phyloP scores from a whole-genome alignment of 257 asterid genomes.

The Coffea eugenioides region DNA sequence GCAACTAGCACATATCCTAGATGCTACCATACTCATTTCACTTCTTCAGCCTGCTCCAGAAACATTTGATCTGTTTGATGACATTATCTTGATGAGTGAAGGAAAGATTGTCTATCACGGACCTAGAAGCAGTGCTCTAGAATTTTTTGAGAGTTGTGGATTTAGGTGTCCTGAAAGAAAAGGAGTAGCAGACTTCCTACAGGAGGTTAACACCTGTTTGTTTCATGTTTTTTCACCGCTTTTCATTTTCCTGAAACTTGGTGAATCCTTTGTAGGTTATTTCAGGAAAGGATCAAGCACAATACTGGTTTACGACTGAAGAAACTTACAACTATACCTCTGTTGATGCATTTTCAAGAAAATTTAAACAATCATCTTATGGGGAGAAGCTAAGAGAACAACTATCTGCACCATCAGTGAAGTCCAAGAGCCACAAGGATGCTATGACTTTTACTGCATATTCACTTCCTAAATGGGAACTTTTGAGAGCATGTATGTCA shows the following conservation, averaged over 20 bases:
- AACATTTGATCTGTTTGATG: constrained; percentile 58
- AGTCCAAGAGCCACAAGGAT: constrained; percentile 41
- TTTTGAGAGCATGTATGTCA: constrained; percentile 48
- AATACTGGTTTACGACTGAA: constrained; percentile 41
- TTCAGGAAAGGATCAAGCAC: constrained; percentile 56
- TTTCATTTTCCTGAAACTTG: neutral
- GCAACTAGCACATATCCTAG: constrained; percentile 51
- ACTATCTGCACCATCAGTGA: constrained; percentile 37
- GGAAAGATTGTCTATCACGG: constrained; percentile 55
- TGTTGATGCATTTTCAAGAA: constrained; percentile 35
- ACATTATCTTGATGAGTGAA: constrained; percentile 52
- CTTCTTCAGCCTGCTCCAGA: constrained; percentile 71
- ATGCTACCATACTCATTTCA: constrained; percentile 49
- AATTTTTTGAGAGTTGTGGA: constrained; percentile 45
- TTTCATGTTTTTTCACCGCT: neutral
- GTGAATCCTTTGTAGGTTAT: constrained; percentile 35
- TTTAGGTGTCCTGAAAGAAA: constrained; percentile 55
- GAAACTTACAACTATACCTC: constrained; percentile 40
- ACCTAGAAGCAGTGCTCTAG: constrained; percentile 31
- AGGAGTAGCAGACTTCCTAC: constrained; percentile 34
- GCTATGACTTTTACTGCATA: constrained; percentile 42
- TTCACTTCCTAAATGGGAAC: constrained; percentile 52
- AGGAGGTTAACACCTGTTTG: constrained; percentile 37
- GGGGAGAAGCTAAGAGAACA: constrained; percentile 38
- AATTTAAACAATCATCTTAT: constrained; percentile 33